Conservation (phyloP, 2,329 filamentous ascomycete species). For the Fusarium domesticum region DNA sequence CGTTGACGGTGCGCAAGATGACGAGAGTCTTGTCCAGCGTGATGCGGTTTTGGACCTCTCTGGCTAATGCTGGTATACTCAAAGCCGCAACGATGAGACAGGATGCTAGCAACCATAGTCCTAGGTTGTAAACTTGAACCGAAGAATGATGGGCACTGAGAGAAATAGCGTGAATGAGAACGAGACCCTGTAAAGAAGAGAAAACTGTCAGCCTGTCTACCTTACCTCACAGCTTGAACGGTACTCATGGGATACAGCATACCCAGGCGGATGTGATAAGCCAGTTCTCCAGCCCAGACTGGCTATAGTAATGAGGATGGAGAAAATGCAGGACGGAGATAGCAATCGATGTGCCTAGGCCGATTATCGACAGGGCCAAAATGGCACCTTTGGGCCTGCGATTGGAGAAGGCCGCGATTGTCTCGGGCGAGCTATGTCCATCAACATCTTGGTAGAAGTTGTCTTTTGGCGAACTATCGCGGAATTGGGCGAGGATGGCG, state of each 20-base stretch:
- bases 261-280: constrained; percentile 62
- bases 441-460: constrained; percentile 66
- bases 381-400: constrained; percentile 55
- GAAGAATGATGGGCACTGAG: constrained; percentile 49
- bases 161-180: constrained; percentile 51
- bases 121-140: constrained; percentile 52
- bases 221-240: background rate
- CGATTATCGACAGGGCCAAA: constrained; percentile 51
- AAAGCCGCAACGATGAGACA: constrained; percentile 43
- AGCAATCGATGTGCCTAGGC: constrained; percentile 54
- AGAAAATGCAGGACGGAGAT: constrained; percentile 53
- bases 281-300: constrained; percentile 55
- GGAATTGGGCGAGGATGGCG: constrained; percentile 35
- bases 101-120: constrained; percentile 50
- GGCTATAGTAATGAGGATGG: constrained; percentile 32
- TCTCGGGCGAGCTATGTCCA: constrained; percentile 64
- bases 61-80: constrained; percentile 44
- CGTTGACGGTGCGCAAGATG: constrained; percentile 45
- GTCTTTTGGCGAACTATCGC: constrained; percentile 37
- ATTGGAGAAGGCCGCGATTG: constrained; percentile 60
- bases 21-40: constrained; percentile 38
- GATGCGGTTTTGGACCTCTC: constrained; percentile 24
- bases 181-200: constrained; percentile 41
- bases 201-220: too few species aligned
- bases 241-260: constrained; percentile 33